Conservation (phyloP, 106 monocot species). For the Xerophyta viscosa region DNA sequence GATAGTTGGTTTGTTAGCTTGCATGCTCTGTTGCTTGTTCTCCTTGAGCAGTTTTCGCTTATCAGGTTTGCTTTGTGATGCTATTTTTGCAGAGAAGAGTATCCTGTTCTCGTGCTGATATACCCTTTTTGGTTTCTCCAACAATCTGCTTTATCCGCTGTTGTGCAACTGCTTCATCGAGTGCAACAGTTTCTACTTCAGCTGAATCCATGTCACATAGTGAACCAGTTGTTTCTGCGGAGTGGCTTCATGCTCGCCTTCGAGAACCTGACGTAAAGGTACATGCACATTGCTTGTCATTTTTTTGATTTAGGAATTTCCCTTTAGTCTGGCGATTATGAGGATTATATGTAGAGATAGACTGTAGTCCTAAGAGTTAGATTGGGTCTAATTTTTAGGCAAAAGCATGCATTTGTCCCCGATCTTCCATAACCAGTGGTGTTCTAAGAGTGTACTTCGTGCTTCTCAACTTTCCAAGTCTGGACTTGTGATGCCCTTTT, state of each 20-base stretch:
- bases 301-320: too few species aligned
- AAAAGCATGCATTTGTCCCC: too few species aligned
- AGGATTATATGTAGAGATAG: too few species aligned
- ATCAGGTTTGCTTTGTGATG: background rate
- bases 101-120: background rate
- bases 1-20: too few species aligned
- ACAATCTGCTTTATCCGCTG: slow-evolving; percentile 18
- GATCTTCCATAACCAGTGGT: too few species aligned
- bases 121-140: slow-evolving; percentile 11
- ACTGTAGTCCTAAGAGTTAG: too few species aligned
- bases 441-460: too few species aligned
- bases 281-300: background rate
- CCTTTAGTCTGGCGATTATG: too few species aligned
- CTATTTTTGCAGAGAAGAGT: slow-evolving; percentile 15
- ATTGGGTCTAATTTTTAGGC: too few species aligned
- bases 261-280: slow-evolving; percentile 62
- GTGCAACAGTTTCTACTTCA: slow-evolving; percentile 2
- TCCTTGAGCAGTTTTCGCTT: slow-evolving; percentile 1
- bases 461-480: too few species aligned
- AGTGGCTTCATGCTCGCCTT: slow-evolving; percentile 59
- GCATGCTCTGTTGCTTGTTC: background rate
- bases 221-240: slow-evolving; percentile 65
- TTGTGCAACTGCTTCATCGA: slow-evolving; percentile 17
- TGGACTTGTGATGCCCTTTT: too few species aligned
- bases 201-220: slow-evolving; percentile 14